Conservation (phyloP, 345 rosid genomes). For the Eucalyptus cloeziana region DNA sequence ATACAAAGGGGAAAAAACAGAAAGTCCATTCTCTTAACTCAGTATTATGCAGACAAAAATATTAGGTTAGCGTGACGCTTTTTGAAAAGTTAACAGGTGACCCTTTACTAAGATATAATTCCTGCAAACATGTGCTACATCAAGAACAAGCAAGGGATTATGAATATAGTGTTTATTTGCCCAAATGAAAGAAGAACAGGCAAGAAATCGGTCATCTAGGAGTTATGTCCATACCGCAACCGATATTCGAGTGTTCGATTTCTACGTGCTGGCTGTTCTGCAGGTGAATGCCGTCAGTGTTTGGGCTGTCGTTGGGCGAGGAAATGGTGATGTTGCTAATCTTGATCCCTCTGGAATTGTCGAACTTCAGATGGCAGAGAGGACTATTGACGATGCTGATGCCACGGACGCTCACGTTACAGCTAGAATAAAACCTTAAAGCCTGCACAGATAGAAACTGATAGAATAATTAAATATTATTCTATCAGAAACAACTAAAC, state of each 20-base stretch:
- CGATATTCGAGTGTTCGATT: constrained; percentile 61
- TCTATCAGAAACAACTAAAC: background rate
- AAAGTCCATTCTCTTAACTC: background rate
- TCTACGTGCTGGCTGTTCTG: constrained; percentile 72
- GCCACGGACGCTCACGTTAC: constrained; percentile 62
- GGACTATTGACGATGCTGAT: constrained; percentile 65
- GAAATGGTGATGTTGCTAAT: constrained; percentile 53
- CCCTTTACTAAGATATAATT: background rate
- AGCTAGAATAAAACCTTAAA: constrained; percentile 63
- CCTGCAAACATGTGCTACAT: background rate
- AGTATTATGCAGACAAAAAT: background rate
- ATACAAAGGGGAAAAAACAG: background rate
- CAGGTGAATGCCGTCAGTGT: constrained; percentile 89
- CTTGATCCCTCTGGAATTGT: constrained; percentile 45
- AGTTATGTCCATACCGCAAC: constrained; percentile 29
- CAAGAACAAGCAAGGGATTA: background rate
- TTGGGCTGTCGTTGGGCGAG: constrained; percentile 66
- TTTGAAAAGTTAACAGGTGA: background rate
- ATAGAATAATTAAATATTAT: too few species aligned
- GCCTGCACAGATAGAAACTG: constrained; percentile 18
- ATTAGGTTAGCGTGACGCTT: background rate
- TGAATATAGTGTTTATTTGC: background rate
- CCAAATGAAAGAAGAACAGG: background rate
- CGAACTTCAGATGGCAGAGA: constrained; percentile 80
- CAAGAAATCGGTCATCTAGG: background rate